These are phyloP conservation scores for Magnusiomyces suaveolens DNA, from an alignment of 1,139 yeast genomes.

Conservation along the genomic window DNA sequence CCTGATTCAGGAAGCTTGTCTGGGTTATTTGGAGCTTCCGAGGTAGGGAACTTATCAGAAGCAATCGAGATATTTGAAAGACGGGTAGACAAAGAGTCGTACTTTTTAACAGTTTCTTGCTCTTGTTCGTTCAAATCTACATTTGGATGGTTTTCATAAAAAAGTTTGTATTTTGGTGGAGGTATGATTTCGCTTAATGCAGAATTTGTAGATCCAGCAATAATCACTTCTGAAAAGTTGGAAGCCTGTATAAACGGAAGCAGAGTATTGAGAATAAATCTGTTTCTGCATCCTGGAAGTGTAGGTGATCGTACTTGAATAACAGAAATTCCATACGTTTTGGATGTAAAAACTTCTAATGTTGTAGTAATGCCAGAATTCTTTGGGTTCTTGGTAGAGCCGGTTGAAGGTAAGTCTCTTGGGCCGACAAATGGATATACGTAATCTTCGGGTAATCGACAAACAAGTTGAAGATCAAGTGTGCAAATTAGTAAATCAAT, in stretches of 20 bases:
- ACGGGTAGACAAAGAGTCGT: constrained; percentile 16
- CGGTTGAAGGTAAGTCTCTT: constrained; percentile 39
- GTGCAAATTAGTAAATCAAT: constrained; percentile 66
- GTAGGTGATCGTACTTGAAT: constrained; percentile 82
- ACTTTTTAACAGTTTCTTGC: not conserved
- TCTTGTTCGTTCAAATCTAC: not conserved
- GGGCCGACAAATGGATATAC: constrained; percentile 84
- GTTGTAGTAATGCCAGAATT: constrained; percentile 44
- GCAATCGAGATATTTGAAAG: constrained; percentile 18
- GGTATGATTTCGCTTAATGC: constrained; percentile 21
- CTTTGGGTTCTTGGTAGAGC: constrained; percentile 8
- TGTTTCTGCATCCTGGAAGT: constrained; percentile 49
- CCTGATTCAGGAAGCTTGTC: constrained; percentile 29
- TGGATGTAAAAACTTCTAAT: constrained; percentile 37
- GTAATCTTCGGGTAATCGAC: constrained; percentile 47
- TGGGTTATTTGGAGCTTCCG: constrained; percentile 9
- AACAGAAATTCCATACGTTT: constrained; percentile 35
- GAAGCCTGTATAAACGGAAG: constrained; percentile 39
- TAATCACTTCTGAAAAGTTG: constrained; percentile 40
- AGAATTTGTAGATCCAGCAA: constrained; percentile 67
- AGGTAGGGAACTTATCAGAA: constrained; percentile 9
- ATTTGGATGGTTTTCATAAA: constrained; percentile 7
- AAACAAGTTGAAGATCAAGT: constrained; percentile 42
- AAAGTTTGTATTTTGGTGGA: constrained; percentile 11
- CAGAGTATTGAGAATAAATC: constrained; percentile 47